Conservation (phyloP, 2,329 filamentous ascomycete species). For the Akanthomyces muscarius region DNA sequence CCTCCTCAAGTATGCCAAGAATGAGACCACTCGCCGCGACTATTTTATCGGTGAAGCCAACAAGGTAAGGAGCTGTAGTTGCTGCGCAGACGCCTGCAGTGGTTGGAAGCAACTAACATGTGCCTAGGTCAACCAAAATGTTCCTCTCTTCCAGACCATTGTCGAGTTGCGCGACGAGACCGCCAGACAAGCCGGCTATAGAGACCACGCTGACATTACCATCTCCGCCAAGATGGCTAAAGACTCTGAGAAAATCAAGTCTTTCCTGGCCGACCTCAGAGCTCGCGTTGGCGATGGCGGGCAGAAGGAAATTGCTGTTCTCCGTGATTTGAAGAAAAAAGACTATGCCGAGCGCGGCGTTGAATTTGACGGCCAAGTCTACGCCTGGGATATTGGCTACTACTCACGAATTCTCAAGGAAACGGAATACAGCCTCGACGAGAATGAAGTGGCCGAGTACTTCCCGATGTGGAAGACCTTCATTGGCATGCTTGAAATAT, state of each 20-base stretch:
- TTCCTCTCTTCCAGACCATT: conserved; percentile 69
- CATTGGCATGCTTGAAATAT: conserved; percentile 75
- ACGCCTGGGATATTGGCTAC: conserved; percentile 77
- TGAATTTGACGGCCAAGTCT: conserved; percentile 65
- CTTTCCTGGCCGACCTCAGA: conserved; percentile 69
- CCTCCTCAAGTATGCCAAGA: conserved; percentile 70
- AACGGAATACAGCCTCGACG: conserved; percentile 74
- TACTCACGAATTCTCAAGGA: conserved; percentile 79
- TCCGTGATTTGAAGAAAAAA: conserved; percentile 70
- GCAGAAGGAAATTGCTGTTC: conserved; percentile 62
- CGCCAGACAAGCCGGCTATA: conserved; percentile 71
- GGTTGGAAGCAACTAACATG: not conserved
- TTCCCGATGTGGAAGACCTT: conserved; percentile 75
- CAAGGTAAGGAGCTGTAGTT: conserved; percentile 47
- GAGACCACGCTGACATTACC: conserved; percentile 69
- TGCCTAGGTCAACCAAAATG: conserved; percentile 62
- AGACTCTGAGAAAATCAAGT: conserved; percentile 64
- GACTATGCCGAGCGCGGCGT: conserved; percentile 59
- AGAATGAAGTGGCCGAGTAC: conserved; percentile 77
- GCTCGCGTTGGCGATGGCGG: conserved; percentile 65
- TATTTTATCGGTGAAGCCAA: conserved; percentile 75
- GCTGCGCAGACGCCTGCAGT: not conserved
- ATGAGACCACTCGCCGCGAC: conserved; percentile 63
- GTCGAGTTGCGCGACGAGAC: conserved; percentile 73
- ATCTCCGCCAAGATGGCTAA: conserved; percentile 88